Conservation (phyloP, 371 early-diverging fungal genomes). For the Paraphysoderma sedebokerense region DNA sequence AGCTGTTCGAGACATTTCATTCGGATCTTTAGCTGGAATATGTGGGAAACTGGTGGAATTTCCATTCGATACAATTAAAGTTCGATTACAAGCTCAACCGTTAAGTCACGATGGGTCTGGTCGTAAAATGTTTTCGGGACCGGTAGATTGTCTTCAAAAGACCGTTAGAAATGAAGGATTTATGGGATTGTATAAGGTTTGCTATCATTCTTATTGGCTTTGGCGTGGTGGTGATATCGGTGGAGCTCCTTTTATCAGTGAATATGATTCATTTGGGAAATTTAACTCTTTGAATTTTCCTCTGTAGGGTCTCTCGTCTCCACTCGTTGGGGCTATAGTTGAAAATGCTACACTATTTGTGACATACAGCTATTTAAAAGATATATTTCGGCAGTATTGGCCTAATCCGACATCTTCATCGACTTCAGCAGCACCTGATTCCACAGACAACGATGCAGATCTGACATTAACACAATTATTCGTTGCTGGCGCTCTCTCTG, state of each 20-base stretch:
- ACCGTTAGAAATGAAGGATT: slow-evolving; percentile 18
- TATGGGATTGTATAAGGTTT: slow-evolving; percentile 24
- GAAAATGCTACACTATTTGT: slow-evolving; percentile 87
- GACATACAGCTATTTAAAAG: slow-evolving; percentile 67
- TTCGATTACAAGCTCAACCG: slow-evolving; percentile 80
- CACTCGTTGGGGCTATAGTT: slow-evolving; percentile 80
- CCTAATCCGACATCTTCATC: not conserved
- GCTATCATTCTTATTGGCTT: not conserved
- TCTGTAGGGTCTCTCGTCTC: slow-evolving; percentile 68
- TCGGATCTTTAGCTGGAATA: slow-evolving; percentile 57
- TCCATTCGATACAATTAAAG: slow-evolving; percentile 94
- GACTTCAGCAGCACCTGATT: not conserved
- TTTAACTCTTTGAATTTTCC: not conserved
- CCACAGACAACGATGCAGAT: slow-evolving; percentile 5
- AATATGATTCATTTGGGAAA: not conserved
- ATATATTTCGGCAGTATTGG: slow-evolving; percentile 27
- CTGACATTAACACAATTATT: slow-evolving; percentile 51
- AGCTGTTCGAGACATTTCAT: not conserved
- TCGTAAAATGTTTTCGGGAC: slow-evolving; percentile 11
- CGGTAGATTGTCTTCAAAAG: slow-evolving; percentile 18
- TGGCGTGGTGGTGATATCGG: not conserved
- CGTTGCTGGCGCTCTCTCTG: slow-evolving; percentile 68
- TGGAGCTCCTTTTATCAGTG: not conserved
- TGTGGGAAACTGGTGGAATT: slow-evolving; percentile 85
- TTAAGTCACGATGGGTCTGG: slow-evolving; percentile 30